Evolutionary conservation across 78 protist species (phyloP).

Genomic region (Planoprotostelium fungivorum): DNA sequence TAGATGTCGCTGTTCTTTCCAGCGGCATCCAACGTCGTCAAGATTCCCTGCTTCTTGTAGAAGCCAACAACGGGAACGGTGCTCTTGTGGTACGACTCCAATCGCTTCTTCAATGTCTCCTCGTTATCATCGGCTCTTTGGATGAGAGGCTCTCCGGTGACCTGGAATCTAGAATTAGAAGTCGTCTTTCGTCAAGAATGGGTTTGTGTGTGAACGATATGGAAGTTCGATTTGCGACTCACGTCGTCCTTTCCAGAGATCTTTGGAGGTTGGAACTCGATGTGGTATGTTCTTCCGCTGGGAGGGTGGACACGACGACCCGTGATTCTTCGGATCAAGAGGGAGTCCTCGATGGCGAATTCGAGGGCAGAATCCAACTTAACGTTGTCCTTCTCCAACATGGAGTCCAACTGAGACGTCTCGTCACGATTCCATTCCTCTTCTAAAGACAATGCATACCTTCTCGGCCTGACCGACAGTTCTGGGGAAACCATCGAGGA

Average conservation of each 20-base stretch:
- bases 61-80: slow-evolving; percentile 53
- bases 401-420: slow-evolving; percentile 72
- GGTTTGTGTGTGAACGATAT: neutral
- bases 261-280: slow-evolving; percentile 89
- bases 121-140: slow-evolving; percentile 91
- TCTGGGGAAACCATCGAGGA: slow-evolving; percentile 98
- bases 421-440: neutral
- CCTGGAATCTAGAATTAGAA: neutral
- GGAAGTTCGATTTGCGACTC: neutral
- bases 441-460: slow-evolving; percentile 10
- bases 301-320: slow-evolving; percentile 89
- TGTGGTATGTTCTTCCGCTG: slow-evolving; percentile 88
- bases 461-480: slow-evolving; percentile 92
- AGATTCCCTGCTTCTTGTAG: slow-evolving; percentile 31
- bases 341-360: slow-evolving; percentile 75
- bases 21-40: slow-evolving; percentile 50
- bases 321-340: slow-evolving; percentile 82
- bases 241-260: slow-evolving; percentile 69
- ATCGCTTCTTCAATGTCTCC: slow-evolving; percentile 45
- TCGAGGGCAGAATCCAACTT: slow-evolving; percentile 68
- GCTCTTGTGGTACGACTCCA: slow-evolving; percentile 49
- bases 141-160: slow-evolving; percentile 92
- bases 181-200: neutral
- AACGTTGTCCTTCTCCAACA: slow-evolving; percentile 51
- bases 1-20: neutral